These are phyloP conservation scores for Leishmania gerbilli DNA, from an alignment of 208 protist species.

Conservation along the genomic window DNA sequence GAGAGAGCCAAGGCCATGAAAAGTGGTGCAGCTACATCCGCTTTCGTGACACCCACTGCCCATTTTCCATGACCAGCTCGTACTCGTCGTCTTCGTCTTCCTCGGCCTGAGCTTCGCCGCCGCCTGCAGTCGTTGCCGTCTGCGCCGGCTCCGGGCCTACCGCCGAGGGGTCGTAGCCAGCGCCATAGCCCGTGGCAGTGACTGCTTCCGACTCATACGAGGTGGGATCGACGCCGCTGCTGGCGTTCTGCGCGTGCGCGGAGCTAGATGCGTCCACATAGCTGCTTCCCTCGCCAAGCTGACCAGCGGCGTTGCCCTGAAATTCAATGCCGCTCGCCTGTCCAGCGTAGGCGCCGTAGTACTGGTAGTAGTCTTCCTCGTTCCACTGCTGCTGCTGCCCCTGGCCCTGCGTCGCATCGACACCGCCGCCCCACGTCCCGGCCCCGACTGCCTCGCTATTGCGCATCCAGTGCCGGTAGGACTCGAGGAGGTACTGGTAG, in stretches of 20 bases:
- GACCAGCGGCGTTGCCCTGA: neutral
- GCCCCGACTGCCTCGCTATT: slow-evolving; percentile 35
- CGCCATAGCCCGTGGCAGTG: neutral
- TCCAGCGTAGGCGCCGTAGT: slow-evolving; percentile 30
- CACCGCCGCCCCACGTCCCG: slow-evolving; percentile 17
- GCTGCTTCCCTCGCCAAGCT: neutral
- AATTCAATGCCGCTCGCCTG: slow-evolving; percentile 24
- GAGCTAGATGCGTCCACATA: slow-evolving; percentile 5
- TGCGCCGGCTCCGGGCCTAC: neutral
- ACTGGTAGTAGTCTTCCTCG: slow-evolving; percentile 39
- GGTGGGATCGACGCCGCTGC: slow-evolving; percentile 1
- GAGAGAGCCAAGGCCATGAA: neutral
- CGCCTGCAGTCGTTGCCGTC: neutral
- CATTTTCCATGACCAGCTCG: slow-evolving; percentile 81
- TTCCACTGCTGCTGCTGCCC: slow-evolving; percentile 45
- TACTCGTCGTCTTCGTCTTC: slow-evolving; percentile 61
- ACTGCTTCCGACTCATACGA: neutral
- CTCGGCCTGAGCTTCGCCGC: slow-evolving; percentile 41
- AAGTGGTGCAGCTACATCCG: neutral
- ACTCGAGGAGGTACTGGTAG: slow-evolving; percentile 78
- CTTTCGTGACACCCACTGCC: slow-evolving; percentile 35
- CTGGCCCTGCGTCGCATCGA: slow-evolving; percentile 26
- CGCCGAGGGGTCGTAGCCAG: slow-evolving; percentile 13
- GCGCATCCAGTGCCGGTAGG: slow-evolving; percentile 60
- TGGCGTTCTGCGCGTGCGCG: neutral